These are phyloP conservation scores for Bruguiera gymnorhiza DNA, from an alignment of 345 rosid genomes.

Conservation along the genomic window DNA sequence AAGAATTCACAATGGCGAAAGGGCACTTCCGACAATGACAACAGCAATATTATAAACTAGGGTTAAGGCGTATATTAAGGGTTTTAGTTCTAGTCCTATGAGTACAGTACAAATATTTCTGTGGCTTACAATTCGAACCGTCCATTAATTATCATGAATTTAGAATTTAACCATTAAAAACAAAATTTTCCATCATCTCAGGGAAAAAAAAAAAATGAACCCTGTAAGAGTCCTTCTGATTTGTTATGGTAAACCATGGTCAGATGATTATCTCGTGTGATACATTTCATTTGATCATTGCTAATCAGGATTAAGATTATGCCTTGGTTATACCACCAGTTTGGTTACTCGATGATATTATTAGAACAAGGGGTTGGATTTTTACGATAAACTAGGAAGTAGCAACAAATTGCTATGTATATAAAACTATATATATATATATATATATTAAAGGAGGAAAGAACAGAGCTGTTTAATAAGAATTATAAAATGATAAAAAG, in stretches of 20 bases:
- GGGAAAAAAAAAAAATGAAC: background rate
- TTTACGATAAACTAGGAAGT: conserved; percentile 1
- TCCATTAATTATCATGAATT: too few relatives aligned
- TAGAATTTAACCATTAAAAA: too few relatives aligned
- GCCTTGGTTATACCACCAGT: conserved; percentile 15
- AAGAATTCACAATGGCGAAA: background rate
- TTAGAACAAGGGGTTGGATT: background rate
- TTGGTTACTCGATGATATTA: conserved; percentile 1
- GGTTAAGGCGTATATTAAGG: too few relatives aligned
- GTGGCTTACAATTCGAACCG: too few relatives aligned
- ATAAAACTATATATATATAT: conserved; percentile 4
- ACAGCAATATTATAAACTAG: conserved; percentile 13
- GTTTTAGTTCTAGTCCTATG: too few relatives aligned
- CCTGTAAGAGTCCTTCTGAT: background rate
- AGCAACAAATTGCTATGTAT: conserved; percentile 7
- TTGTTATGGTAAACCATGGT: background rate
- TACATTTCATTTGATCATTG: background rate
- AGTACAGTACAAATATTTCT: too few relatives aligned
- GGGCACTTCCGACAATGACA: conserved; percentile 14
- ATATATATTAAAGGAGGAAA: conserved; percentile 21
- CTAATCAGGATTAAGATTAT: conserved; percentile 1
- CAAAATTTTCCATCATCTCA: too few relatives aligned
- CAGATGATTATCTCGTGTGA: background rate
- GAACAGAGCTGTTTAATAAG: conserved; percentile 13
- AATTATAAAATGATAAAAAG: conserved; percentile 19